phyloP scores from a whole-genome alignment of 1,284 basidiomycete species.

The Lignosus rhinocerotis region DNA sequence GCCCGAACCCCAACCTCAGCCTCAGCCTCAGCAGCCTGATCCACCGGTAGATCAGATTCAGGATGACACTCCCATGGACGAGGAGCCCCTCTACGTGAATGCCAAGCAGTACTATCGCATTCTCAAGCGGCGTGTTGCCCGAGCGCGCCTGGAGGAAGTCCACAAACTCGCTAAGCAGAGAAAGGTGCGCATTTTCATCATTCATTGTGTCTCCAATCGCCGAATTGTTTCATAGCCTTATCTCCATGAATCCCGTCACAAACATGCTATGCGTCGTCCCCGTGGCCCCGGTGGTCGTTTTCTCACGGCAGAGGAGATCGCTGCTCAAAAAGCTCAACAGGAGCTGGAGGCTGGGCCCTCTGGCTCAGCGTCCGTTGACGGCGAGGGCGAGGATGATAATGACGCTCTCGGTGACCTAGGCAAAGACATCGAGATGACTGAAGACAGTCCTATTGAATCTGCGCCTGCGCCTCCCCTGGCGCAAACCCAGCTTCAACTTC shows the following conservation, averaged over 20 bases:
- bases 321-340: constrained; percentile 61
- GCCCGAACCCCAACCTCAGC: constrained; percentile 16
- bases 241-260: constrained; percentile 95
- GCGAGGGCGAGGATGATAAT: constrained; percentile 40
- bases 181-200: constrained; percentile 59
- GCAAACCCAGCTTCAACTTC: constrained; percentile 11
- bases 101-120: constrained; percentile 98
- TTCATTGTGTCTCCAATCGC: not conserved
- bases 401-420: constrained; percentile 27
- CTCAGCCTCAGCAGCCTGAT: constrained; percentile 26
- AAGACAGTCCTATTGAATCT: constrained; percentile 27
- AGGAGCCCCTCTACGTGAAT: constrained; percentile 96
- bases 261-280: constrained; percentile 96
- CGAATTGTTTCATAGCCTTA: constrained; percentile 70
- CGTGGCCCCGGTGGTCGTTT: constrained; percentile 96
- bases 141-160: constrained; percentile 88
- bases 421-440: constrained; percentile 29
- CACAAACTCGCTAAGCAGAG: constrained; percentile 88
- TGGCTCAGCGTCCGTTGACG: constrained; percentile 32
- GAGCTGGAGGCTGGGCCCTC: constrained; percentile 33
- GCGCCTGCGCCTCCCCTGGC: not conserved
- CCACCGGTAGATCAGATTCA: constrained; percentile 36
- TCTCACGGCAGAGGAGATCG: constrained; percentile 93
- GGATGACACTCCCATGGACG: constrained; percentile 60
- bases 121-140: constrained; percentile 85